phyloP scores from a whole-genome alignment of 306 rosid genomes.

The Senna tora region DNA sequence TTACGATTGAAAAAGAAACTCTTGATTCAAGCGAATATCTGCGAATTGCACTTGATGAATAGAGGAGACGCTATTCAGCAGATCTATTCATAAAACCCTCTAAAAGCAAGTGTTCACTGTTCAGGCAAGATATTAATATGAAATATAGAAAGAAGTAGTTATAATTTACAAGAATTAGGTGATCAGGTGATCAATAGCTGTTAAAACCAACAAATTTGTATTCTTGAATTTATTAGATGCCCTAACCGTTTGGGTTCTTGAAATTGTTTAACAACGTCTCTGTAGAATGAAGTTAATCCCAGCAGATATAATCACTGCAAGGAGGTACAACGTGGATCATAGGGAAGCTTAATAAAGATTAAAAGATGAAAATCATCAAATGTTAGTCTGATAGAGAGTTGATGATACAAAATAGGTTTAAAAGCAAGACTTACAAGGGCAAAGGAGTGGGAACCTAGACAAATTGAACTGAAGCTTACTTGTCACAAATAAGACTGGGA shows the following conservation, averaged over 20 bases:
- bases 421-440: not conserved
- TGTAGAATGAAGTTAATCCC: not conserved
- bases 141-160: constrained; percentile 1
- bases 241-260: not conserved
- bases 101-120: constrained; percentile 16
- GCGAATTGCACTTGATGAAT: constrained; percentile 29
- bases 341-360: not conserved
- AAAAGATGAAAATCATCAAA: not conserved
- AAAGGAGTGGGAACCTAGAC: not conserved
- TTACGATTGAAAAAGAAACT: constrained; percentile 27
- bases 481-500: no score
- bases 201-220: not conserved
- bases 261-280: not conserved
- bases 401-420: not conserved
- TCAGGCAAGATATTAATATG: not conserved
- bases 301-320: constrained; percentile 2
- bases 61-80: constrained; percentile 14
- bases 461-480: not conserved
- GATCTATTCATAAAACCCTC: constrained; percentile 2
- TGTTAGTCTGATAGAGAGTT: not conserved
- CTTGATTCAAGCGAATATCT: constrained; percentile 4
- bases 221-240: not conserved
- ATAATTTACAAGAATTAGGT: not conserved
- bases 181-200: not conserved
- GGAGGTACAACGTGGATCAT: not conserved